Evolutionary conservation across 2,329 filamentous ascomycete genomes (phyloP).

Genomic region (Ceratocystiopsis minuta): DNA sequence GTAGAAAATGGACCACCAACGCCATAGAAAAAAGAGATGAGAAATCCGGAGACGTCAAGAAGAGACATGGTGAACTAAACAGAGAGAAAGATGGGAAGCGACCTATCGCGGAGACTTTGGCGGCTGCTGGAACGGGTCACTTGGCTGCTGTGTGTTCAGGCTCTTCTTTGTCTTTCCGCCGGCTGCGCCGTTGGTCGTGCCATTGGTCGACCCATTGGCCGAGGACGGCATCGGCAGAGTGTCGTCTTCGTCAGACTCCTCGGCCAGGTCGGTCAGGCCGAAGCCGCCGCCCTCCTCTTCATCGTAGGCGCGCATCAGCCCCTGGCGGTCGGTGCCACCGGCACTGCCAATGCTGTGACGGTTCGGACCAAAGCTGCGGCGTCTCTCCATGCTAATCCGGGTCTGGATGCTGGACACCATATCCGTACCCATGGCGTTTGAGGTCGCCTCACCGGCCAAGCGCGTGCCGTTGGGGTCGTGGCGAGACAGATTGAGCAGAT

Average conservation of each 20-base stretch:
- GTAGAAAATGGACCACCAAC: background rate
- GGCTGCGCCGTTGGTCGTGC: slow-evolving; percentile 6
- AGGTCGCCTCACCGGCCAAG: slow-evolving; percentile 40
- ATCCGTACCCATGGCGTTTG: slow-evolving; percentile 77
- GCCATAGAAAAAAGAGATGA: background rate
- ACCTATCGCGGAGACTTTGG: slow-evolving; percentile 5
- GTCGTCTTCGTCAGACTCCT: slow-evolving; percentile 53
- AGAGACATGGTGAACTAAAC: no score
- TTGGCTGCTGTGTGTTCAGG: background rate
- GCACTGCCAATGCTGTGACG: slow-evolving; percentile 46
- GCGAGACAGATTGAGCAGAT: slow-evolving; percentile 88
- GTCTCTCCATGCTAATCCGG: slow-evolving; percentile 78
- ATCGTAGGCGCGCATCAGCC: slow-evolving; percentile 77
- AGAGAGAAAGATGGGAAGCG: background rate
- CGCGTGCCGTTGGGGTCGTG: slow-evolving; percentile 68
- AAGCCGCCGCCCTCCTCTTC: slow-evolving; percentile 60
- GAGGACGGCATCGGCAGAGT: slow-evolving; percentile 19
- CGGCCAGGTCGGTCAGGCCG: slow-evolving; percentile 60
- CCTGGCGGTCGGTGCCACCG: slow-evolving; percentile 53
- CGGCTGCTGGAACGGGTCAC: slow-evolving; percentile 1
- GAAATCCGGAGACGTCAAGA: no score
- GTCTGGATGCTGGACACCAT: slow-evolving; percentile 80
- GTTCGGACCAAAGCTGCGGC: slow-evolving; percentile 44
- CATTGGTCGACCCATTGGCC: slow-evolving; percentile 14
- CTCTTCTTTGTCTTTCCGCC: slow-evolving; percentile 6